A percentile compares a stretch with the other conserved stretches of the same genome.
These are phyloP conservation scores for Dactylellina drechsleri DNA, from an alignment of 2,329 filamentous ascomycete genomes.

Conservation along the genomic window DNA sequence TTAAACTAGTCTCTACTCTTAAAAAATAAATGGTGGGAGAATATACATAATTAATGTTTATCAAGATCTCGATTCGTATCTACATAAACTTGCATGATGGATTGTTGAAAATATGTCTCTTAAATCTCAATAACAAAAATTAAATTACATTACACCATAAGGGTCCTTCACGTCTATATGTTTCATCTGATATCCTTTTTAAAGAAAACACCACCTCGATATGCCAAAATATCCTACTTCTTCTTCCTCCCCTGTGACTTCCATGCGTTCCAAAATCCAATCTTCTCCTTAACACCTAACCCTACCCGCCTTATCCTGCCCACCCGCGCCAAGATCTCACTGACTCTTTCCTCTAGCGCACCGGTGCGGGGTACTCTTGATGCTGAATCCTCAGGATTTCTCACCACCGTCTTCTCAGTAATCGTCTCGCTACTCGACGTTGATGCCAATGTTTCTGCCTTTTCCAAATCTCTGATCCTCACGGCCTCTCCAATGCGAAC, in stretches of 20 bases:
- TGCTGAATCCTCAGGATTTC: constrained; percentile 18
- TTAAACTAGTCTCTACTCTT: too few relatives aligned
- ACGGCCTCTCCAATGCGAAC: constrained; percentile 87
- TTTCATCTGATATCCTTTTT: too few relatives aligned
- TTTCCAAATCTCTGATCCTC: constrained; percentile 63
- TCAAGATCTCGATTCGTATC: too few relatives aligned
- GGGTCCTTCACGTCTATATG: too few relatives aligned
- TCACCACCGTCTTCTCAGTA: constrained; percentile 53
- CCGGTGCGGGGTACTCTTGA: constrained; percentile 59
- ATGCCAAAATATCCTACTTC: constrained; percentile 33
- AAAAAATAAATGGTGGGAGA: too few relatives aligned
- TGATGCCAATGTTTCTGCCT: constrained; percentile 49
- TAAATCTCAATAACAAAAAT: too few relatives aligned
- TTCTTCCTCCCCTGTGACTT: constrained; percentile 61
- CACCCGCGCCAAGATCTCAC: constrained; percentile 84
- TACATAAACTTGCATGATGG: too few relatives aligned
- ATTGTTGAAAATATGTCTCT: too few relatives aligned
- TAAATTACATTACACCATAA: too few relatives aligned
- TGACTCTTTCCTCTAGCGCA: constrained; percentile 77
- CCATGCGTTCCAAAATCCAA: constrained; percentile 80
- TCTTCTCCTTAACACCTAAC: constrained; percentile 83
- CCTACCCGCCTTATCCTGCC: constrained; percentile 90
- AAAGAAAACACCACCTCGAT: too few relatives aligned
- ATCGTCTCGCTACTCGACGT: constrained; percentile 58
- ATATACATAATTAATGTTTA: too few relatives aligned